Conservation (phyloP, 2,329 filamentous ascomycete species). For the Microascus cirrosus region DNA sequence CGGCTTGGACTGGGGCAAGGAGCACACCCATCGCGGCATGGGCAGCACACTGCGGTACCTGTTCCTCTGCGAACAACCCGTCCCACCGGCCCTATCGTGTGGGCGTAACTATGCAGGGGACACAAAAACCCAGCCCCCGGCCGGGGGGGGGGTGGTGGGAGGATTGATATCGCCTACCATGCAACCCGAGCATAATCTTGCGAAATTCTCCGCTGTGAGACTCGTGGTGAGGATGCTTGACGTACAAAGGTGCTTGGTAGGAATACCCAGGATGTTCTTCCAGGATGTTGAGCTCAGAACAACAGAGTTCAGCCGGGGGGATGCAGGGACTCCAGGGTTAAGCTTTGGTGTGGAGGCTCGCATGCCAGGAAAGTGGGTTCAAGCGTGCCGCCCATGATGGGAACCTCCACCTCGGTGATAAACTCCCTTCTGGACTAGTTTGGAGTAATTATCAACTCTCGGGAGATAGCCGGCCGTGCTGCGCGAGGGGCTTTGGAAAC, state of each 20-base stretch:
- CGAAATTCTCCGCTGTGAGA: not conserved
- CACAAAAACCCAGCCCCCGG: not conserved
- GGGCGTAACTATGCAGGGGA: not conserved
- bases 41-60: not conserved
- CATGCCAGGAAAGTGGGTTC: not conserved
- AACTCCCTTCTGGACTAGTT: not conserved
- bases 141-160: too few relatives aligned
- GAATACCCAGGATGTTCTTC: not conserved
- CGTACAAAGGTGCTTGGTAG: not conserved
- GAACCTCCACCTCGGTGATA: not conserved
- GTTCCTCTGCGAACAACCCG: not conserved
- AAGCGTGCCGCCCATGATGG: not conserved
- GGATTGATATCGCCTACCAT: not conserved
- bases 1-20: not conserved
- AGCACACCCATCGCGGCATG: not conserved
- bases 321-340: not conserved
- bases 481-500: not conserved
- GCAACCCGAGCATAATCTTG: not conserved
- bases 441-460: not conserved
- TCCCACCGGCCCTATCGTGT: too few relatives aligned
- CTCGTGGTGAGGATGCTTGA: not conserved
- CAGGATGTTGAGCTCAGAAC: too few relatives aligned
- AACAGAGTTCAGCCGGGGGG: not conserved
- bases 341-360: not conserved
- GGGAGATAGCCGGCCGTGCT: not conserved